Conservation (phyloP, 306 rosid genomes). For the Aeschynomene evenia region DNA sequence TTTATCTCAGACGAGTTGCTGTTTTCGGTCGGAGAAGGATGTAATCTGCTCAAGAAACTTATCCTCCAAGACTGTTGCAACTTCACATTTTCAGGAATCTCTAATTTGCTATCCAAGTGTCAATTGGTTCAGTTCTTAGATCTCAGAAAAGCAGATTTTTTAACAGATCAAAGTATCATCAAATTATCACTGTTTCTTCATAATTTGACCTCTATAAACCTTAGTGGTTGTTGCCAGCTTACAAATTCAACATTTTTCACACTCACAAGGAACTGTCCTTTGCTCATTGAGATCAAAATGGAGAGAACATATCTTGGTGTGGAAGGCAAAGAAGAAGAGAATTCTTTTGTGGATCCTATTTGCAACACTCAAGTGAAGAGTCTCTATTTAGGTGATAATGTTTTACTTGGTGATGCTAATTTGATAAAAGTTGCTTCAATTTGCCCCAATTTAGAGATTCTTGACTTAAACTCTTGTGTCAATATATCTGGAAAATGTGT, state of each 20-base stretch:
- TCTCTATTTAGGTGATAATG: conserved; percentile 47
- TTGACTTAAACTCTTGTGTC: conserved; percentile 48
- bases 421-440: conserved; percentile 37
- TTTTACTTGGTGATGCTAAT: conserved; percentile 31
- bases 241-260: conserved; percentile 54
- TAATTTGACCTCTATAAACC: conserved; percentile 51
- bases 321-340: conserved; percentile 25
- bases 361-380: conserved; percentile 41
- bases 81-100: conserved; percentile 54
- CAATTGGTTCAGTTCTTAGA: conserved; percentile 50
- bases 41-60: conserved; percentile 53
- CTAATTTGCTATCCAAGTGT: conserved; percentile 42
- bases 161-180: conserved; percentile 49
- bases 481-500: conserved; percentile 46
- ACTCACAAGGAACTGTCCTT: conserved; percentile 54
- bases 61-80: conserved; percentile 45
- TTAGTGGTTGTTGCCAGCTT: conserved; percentile 44
- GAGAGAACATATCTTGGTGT: conserved; percentile 44
- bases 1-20: conserved; percentile 63
- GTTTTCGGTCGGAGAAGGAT: conserved; percentile 46
- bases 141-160: conserved; percentile 47
- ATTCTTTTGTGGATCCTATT: conserved; percentile 4
- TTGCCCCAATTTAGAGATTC: conserved; percentile 54
- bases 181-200: conserved; percentile 51
- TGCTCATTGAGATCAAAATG: conserved; percentile 57